Conservation (phyloP, 1,284 basidiomycete genomes). For the Peniophora sp. region DNA sequence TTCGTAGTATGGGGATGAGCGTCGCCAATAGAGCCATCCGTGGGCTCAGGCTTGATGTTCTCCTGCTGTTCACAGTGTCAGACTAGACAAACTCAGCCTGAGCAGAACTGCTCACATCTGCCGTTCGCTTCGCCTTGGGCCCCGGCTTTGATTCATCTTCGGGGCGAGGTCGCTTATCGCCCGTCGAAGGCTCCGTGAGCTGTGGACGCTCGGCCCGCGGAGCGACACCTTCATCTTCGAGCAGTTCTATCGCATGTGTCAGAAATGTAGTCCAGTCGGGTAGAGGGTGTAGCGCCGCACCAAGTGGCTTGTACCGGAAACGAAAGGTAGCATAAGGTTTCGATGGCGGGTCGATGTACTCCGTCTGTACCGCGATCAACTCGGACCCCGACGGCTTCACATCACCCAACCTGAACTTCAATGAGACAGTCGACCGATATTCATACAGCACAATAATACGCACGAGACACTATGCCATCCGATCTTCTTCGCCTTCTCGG, state of each 20-base stretch:
- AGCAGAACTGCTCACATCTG: no score
- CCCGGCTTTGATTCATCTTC: no score
- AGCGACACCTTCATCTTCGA: neutral
- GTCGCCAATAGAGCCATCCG: no score
- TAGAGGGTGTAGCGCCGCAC: neutral
- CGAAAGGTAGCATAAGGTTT: conserved; percentile 3
- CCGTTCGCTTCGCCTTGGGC: no score
- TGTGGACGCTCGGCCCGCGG: neutral
- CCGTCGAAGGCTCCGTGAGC: no score
- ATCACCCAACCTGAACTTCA: neutral
- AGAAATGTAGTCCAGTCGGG: neutral
- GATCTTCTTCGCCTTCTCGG: conserved; percentile 2
- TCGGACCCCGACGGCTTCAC: neutral
- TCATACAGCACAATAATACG: neutral
- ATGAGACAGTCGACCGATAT: neutral
- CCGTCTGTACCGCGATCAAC: no score
- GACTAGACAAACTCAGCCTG: no score
- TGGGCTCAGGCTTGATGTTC: no score
- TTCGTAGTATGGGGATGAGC: no score
- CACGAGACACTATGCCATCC: conserved; percentile 2
- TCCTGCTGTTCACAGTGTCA: no score
- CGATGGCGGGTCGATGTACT: neutral
- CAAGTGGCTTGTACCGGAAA: conserved; percentile 2
- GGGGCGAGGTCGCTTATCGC: no score
- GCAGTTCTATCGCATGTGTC: neutral